Evolutionary conservation across 345 rosid species (phyloP).

Genomic region (Garcia nutans): DNA sequence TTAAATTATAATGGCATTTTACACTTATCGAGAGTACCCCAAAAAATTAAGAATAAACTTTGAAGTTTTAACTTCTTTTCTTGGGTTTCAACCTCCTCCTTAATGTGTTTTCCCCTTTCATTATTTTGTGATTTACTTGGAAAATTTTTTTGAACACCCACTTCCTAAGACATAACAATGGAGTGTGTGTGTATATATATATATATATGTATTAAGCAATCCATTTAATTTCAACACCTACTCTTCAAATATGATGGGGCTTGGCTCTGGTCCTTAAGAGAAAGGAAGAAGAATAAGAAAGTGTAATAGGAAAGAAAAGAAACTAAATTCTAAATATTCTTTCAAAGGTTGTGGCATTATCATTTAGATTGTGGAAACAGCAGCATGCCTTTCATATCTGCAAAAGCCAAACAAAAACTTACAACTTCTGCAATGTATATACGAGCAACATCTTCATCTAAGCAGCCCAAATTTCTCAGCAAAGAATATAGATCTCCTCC

Average conservation of each 20-base stretch:
- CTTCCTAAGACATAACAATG: neutral
- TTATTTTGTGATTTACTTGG: neutral
- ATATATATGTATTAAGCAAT: too few species aligned
- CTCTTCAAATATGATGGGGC: neutral
- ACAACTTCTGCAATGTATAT: constrained; percentile 99
- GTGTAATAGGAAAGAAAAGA: neutral
- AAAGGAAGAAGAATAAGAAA: neutral
- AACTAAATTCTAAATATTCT: too few species aligned
- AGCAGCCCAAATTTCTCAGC: constrained; percentile 95
- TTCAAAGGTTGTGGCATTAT: neutral
- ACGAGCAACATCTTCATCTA: constrained; percentile 97
- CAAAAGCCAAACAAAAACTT: constrained; percentile 36
- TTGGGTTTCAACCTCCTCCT: neutral
- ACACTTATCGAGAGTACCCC: neutral
- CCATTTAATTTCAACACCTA: neutral
- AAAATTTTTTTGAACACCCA: too few species aligned
- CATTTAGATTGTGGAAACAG: neutral
- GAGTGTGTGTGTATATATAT: neutral
- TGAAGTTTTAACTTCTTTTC: neutral
- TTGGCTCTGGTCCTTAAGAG: neutral
- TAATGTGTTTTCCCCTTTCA: neutral
- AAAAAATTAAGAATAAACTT: neutral
- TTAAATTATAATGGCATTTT: too few species aligned
- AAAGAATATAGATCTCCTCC: constrained; percentile 98
- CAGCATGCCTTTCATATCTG: neutral